A percentile compares a stretch with the other conserved stretches of the same genome.
Conservation (phyloP, 306 rosid genomes). For the Abrus precatorius region DNA sequence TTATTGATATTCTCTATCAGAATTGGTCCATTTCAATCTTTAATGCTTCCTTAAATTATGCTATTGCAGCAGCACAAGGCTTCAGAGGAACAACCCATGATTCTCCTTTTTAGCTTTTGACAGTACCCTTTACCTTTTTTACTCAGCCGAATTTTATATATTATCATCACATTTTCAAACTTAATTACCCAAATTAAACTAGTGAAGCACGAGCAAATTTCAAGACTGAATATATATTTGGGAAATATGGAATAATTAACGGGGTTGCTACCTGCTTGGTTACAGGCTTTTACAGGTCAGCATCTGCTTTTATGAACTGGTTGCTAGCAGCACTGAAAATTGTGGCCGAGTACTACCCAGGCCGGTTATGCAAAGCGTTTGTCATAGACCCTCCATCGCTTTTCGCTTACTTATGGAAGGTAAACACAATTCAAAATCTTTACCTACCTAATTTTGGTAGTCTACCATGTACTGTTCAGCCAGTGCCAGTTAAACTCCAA, state of each 20-base stretch:
- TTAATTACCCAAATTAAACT: neutral
- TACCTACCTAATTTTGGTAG: constrained; percentile 38
- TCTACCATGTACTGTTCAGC: constrained; percentile 44
- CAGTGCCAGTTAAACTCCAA: constrained; percentile 41
- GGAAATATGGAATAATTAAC: neutral
- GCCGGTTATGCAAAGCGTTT: constrained; percentile 72
- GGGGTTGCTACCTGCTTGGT: neutral
- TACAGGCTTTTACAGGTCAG: constrained; percentile 95
- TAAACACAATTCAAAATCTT: constrained; percentile 53
- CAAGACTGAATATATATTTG: neutral
- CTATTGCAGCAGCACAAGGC: constrained; percentile 40
- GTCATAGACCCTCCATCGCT: constrained; percentile 93
- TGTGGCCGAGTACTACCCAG: constrained; percentile 84
- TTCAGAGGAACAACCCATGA: constrained; percentile 48
- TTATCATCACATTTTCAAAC: constrained; percentile 9
- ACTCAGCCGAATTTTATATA: constrained; percentile 29
- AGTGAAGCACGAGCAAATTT: neutral
- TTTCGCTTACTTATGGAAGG: constrained; percentile 97
- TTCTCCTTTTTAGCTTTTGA: constrained; percentile 56
- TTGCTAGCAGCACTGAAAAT: constrained; percentile 76
- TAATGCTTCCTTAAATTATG: constrained; percentile 65
- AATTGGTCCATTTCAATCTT: constrained; percentile 61
- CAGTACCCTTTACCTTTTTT: constrained; percentile 33
- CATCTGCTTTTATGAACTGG: constrained; percentile 85
- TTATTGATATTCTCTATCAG: constrained; percentile 44